Evolutionary conservation across 441 rosid species (phyloP), one percentile per base, ranked within the genome.

Genomic region (Euphorbia schlechtendalii): DNA sequence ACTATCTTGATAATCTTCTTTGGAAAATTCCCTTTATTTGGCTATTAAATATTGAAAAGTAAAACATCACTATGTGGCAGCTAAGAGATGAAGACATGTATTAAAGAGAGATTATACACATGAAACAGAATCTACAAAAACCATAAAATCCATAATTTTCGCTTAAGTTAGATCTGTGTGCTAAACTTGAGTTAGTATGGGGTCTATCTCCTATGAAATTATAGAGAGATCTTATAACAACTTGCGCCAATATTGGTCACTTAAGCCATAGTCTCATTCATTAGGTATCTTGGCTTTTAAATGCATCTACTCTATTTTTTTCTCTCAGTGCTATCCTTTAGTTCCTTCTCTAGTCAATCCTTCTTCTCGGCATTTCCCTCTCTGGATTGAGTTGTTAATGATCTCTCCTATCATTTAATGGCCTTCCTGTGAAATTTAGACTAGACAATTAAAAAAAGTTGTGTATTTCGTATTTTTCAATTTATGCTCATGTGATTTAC

Each of bases 321-420:
- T n/a, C n/a, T n/a, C n/a, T n/a, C n/a, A n/a, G n/a, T n/a, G n/a
- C n/a, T n/a, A n/a, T n/a, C n/a, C n/a, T n/a, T n/a, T n/a, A n/a
- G n/a, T n/a, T n/a, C n/a, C n/a, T n/a, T n/a, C n/a, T n/a, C n/a
- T n/a, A n/a, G n/a, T n/a, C n/a, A n/a, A n/a, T n/a, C n/a, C n/a
- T n/a, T n/a, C n/a, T n/a, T n/a, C n/a, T n/a, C n/a, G n/a, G n/a
- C n/a, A n/a, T n/a, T n/a, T n/a, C 10, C 10, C 41, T 38, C 41
- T 38, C 8, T 38, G 41, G 41, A 38, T 38, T 38, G 41, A 11
- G 41, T 38, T 38, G 41, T 38, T 38, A 38, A 5, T 3, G 41
- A 38, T 38, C 11, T 61, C 53, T 28, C n/a, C 65, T 62, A 15
- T 63, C 46, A 45, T 40, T 63, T 11, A 14, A 34, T 51, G 18